Percentiles rank a stretch among this genome's conserved stretches.
Conservation (phyloP, 2,329 filamentous ascomycete genomes). For the Cladobotryum mycophilum region DNA sequence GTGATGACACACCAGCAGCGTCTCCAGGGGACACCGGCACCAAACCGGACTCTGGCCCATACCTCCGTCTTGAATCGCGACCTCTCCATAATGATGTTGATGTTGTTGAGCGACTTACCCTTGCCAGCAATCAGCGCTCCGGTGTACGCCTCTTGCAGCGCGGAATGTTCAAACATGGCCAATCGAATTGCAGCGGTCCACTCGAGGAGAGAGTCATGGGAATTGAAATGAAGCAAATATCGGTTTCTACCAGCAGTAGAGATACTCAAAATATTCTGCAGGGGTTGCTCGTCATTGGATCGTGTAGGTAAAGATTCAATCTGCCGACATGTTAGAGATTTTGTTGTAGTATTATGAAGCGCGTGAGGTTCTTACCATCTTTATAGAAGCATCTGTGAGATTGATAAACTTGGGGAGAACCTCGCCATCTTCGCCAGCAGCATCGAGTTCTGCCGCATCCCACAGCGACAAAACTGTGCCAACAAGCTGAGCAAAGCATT, state of each 20-base stretch:
- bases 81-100: conserved; percentile 80
- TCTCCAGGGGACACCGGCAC: conserved; percentile 91
- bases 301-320: conserved; percentile 86
- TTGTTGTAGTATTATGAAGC: neutral
- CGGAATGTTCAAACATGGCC: conserved; percentile 88
- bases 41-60: conserved; percentile 93
- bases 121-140: conserved; percentile 93
- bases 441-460: conserved; percentile 89
- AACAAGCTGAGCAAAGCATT: conserved; percentile 94
- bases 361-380: conserved; percentile 63
- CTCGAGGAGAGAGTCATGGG: conserved; percentile 83
- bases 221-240: conserved; percentile 94
- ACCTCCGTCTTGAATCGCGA: conserved; percentile 73
- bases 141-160: conserved; percentile 92
- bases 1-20: conserved; percentile 94
- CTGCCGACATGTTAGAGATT: conserved; percentile 35
- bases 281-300: conserved; percentile 65
- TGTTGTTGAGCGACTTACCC: conserved; percentile 83
- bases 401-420: conserved; percentile 93
- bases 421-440: conserved; percentile 75
- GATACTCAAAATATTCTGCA: conserved; percentile 92
- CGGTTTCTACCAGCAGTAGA: conserved; percentile 94
- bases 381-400: conserved; percentile 92
- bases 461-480: conserved; percentile 92
- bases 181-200: conserved; percentile 95